phyloP scores from a whole-genome alignment of 2,329 filamentous ascomycete genomes.

The Falciphora oryzae region DNA sequence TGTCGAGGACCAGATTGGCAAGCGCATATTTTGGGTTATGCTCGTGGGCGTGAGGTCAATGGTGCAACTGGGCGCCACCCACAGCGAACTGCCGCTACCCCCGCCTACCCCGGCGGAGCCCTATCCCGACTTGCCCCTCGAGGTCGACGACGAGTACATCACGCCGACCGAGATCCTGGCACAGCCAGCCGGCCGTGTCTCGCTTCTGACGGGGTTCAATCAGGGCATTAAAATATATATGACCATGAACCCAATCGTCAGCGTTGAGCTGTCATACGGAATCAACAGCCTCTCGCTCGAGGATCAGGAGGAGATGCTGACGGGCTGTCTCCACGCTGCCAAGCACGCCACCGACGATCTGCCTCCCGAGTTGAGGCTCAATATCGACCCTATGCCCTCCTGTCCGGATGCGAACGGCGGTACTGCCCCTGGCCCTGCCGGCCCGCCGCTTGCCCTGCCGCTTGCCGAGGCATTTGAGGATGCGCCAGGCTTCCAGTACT shows the following conservation, averaged over 20 bases:
- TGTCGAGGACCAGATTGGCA: constrained; percentile 66
- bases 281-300: constrained; percentile 72
- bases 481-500: constrained; percentile 44
- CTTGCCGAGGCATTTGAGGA: constrained; percentile 32
- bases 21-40: constrained; percentile 79
- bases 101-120: constrained; percentile 70
- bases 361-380: constrained; percentile 55
- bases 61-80: constrained; percentile 67
- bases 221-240: constrained; percentile 71
- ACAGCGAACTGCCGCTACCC: constrained; percentile 67
- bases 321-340: constrained; percentile 63
- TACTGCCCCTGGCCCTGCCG: neutral
- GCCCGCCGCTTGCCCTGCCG: neutral
- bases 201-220: constrained; percentile 74
- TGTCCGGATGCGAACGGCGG: neutral
- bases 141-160: constrained; percentile 81
- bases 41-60: constrained; percentile 73
- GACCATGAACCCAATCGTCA: constrained; percentile 72
- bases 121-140: constrained; percentile 73
- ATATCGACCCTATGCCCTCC: constrained; percentile 31
- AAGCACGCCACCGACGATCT: constrained; percentile 63
- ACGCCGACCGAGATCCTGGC: constrained; percentile 62
- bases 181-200: constrained; percentile 62
- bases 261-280: constrained; percentile 78
- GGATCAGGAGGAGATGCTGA: constrained; percentile 68